A percentile compares a stretch with the other conserved stretches of the same genome.
phyloP scores from a whole-genome alignment of 257 asterid species.

The Dorcoceras hygrometricum region DNA sequence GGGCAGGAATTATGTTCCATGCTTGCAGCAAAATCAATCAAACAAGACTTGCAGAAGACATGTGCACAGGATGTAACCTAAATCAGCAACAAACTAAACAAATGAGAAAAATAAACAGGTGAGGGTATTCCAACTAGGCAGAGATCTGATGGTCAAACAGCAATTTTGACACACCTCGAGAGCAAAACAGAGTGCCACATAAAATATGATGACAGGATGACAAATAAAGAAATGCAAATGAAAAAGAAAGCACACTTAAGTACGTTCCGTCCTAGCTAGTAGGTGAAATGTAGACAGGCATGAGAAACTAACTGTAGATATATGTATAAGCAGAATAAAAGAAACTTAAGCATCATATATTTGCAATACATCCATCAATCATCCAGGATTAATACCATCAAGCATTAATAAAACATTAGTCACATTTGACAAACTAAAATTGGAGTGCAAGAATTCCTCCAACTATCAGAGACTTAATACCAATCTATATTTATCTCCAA shows the following conservation, averaged over 20 bases:
- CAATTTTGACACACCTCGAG: background rate
- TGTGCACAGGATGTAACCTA: constrained; percentile 86
- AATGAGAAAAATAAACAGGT: background rate
- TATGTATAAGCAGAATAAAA: background rate
- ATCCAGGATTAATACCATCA: background rate
- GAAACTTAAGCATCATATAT: constrained; percentile 6
- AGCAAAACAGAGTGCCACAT: background rate
- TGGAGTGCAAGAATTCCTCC: background rate
- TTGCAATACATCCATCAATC: background rate
- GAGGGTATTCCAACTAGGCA: constrained; percentile 12
- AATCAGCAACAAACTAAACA: constrained; percentile 21
- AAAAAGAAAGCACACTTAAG: background rate
- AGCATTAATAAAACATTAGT: background rate
- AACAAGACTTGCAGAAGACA: constrained; percentile 82
- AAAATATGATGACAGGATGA: background rate
- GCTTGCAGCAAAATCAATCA: constrained; percentile 65
- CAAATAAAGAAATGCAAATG: constrained; percentile 20
- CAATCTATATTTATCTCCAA: constrained; percentile 1
- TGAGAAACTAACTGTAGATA: background rate
- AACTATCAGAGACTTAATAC: background rate
- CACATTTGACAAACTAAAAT: constrained; percentile 1
- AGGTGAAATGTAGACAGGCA: constrained; percentile 1
- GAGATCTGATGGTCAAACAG: background rate
- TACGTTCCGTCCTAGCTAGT: constrained; percentile 5
- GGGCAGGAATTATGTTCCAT: constrained; percentile 81